Evolutionary conservation across 257 asterid species (phyloP).

Genomic region (Primulina tabacum): DNA sequence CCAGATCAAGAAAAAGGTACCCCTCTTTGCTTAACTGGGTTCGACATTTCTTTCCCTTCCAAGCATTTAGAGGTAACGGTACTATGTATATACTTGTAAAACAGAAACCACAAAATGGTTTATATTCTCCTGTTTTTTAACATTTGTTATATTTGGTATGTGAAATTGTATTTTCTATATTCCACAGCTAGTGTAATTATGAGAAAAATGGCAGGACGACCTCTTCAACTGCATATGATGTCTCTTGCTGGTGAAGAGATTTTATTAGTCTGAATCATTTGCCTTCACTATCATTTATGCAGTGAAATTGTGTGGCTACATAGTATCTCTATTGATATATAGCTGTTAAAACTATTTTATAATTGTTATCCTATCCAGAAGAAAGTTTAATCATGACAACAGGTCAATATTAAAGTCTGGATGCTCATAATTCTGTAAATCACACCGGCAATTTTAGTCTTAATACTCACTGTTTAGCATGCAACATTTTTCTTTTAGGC

Average conservation of each 20-base stretch:
- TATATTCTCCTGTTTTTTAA: too few relatives aligned
- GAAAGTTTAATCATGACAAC: slow-evolving; percentile 3
- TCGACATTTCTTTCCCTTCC: not conserved
- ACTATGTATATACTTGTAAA: not conserved
- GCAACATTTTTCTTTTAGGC: slow-evolving; percentile 86
- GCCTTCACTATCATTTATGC: not conserved
- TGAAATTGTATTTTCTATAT: too few relatives aligned
- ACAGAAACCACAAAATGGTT: not conserved
- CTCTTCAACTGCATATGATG: too few relatives aligned
- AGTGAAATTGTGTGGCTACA: slow-evolving; percentile 16
- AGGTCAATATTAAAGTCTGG: slow-evolving; percentile 26
- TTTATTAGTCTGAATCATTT: not conserved
- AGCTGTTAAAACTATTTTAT: slow-evolving; percentile 1
- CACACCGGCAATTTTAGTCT: slow-evolving; percentile 30
- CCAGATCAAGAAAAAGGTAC: slow-evolving; percentile 81
- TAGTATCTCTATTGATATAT: slow-evolving; percentile 8
- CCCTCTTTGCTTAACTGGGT: slow-evolving; percentile 16
- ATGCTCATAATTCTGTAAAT: slow-evolving; percentile 35
- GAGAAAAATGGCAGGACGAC: not conserved
- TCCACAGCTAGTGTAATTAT: not conserved
- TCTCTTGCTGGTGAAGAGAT: not conserved
- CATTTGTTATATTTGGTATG: not conserved
- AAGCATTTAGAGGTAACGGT: not conserved
- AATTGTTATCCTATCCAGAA: slow-evolving; percentile 8
- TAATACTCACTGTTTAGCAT: slow-evolving; percentile 62